These are phyloP conservation scores for Epichloe scottii DNA, from an alignment of 2,329 filamentous ascomycete species.

Conservation along the genomic window DNA sequence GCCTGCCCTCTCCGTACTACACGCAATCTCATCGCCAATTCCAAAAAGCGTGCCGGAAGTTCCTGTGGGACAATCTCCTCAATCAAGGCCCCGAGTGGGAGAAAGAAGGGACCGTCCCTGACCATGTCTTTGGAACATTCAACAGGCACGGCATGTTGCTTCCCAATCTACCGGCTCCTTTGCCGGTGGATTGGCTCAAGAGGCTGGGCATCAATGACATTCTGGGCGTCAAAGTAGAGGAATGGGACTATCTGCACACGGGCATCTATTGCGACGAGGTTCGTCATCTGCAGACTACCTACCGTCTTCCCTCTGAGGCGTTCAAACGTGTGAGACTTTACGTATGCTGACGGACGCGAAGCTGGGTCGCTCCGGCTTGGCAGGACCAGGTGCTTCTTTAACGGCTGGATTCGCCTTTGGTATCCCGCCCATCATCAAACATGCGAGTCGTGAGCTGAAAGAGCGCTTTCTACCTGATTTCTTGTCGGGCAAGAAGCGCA, in stretches of 20 bases:
- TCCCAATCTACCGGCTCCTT: conserved; percentile 22
- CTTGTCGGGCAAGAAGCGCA: conserved; percentile 44
- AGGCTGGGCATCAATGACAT: conserved; percentile 15
- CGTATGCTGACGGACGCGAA: conserved; percentile 33
- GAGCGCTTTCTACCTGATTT: conserved; percentile 44
- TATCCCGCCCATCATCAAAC: conserved; percentile 47
- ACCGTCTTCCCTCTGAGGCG: too few relatives aligned
- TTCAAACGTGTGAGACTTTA: conserved; percentile 4
- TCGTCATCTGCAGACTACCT: background rate
- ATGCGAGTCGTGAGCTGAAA: conserved; percentile 38
- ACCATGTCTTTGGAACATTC: conserved; percentile 24
- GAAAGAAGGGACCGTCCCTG: conserved; percentile 37
- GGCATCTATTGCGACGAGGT: conserved; percentile 44
- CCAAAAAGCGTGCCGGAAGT: conserved; percentile 41
- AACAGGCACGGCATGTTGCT: conserved; percentile 26
- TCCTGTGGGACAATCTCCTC: conserved; percentile 45
- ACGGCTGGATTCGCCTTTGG: conserved; percentile 63
- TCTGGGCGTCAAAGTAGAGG: conserved; percentile 29
- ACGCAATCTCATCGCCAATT: conserved; percentile 47
- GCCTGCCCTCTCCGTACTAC: conserved; percentile 54
- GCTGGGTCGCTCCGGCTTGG: conserved; percentile 45
- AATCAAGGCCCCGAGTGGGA: conserved; percentile 54
- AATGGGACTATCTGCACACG: conserved; percentile 44
- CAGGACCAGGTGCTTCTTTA: conserved; percentile 48
- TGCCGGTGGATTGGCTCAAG: conserved; percentile 56